A percentile compares a stretch with the other conserved stretches of the same genome.
Evolutionary conservation across 106 monocot species (phyloP).

Genomic region (Amphibolis antarctica): DNA sequence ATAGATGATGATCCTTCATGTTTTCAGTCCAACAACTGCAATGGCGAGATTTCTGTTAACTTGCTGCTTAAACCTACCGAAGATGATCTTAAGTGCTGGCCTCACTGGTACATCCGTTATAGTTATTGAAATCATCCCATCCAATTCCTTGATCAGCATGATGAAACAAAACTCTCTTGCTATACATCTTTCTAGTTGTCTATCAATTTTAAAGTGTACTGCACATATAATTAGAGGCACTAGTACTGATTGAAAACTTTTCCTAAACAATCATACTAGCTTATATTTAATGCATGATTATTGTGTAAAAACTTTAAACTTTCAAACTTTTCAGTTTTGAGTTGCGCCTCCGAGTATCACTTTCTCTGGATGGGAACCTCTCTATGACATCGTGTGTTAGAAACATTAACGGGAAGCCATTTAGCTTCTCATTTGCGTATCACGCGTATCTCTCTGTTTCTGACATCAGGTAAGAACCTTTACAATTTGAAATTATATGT

Average conservation of each 20-base stretch:
- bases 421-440: constrained; percentile 79
- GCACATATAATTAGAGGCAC: too few species aligned
- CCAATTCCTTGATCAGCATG: too few species aligned
- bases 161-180: neutral
- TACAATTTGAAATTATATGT: too few species aligned
- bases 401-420: constrained; percentile 75
- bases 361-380: constrained; percentile 60
- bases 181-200: neutral
- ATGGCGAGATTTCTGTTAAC: constrained; percentile 51
- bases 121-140: too few species aligned
- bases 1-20: constrained; percentile 59
- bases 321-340: constrained; percentile 61
- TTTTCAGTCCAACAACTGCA: constrained; percentile 18
- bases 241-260: too few species aligned
- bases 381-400: constrained; percentile 63
- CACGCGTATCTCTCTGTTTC: constrained; percentile 88
- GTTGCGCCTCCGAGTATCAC: constrained; percentile 65
- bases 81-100: constrained; percentile 82
- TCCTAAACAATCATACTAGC: neutral
- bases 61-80: constrained; percentile 81
- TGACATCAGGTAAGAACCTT: constrained; percentile 66
- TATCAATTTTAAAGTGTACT: neutral
- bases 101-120: constrained; percentile 64
- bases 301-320: too few species aligned
- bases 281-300: neutral